These are phyloP conservation scores for Lachnellula occidentalis DNA, from an alignment of 2,329 filamentous ascomycete species.

Conservation along the genomic window DNA sequence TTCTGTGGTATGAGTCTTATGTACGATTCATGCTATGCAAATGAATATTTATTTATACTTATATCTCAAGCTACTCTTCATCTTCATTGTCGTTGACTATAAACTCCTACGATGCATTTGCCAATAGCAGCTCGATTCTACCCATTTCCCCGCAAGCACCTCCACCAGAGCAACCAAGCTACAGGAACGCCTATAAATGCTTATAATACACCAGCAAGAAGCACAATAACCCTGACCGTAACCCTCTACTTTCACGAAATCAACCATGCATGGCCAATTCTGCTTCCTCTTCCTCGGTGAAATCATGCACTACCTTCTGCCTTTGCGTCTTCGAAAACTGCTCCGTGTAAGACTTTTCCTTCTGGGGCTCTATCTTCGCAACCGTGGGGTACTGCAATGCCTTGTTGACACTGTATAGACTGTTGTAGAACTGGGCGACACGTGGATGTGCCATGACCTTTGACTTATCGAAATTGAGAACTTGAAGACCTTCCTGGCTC, in stretches of 20 bases:
- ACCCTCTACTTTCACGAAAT: slow-evolving; percentile 7
- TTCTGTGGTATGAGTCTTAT: too few relatives aligned
- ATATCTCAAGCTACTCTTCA: background rate
- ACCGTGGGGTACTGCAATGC: slow-evolving; percentile 29
- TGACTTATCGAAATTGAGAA: slow-evolving; percentile 77
- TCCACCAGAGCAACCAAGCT: background rate
- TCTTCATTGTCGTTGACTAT: background rate
- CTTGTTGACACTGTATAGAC: slow-evolving; percentile 68
- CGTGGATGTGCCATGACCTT: slow-evolving; percentile 93
- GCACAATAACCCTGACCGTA: background rate
- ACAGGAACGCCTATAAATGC: slow-evolving; percentile 8
- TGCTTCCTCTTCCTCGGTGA: slow-evolving; percentile 46
- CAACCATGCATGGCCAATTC: slow-evolving; percentile 42
- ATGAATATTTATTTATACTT: background rate
- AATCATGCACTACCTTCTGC: slow-evolving; percentile 4
- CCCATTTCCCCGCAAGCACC: background rate
- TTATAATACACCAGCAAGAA: background rate
- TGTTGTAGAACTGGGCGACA: slow-evolving; percentile 80
- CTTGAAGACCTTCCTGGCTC: slow-evolving; percentile 78
- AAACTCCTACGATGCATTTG: background rate
- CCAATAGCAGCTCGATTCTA: background rate
- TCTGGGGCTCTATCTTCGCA: slow-evolving; percentile 14
- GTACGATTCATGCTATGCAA: background rate
- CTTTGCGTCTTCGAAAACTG: slow-evolving; percentile 16
- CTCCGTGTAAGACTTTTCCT: slow-evolving; percentile 16